These are phyloP conservation scores for Metschnikowia continentalis DNA, from an alignment of 805 yeast genomes.

Conservation along the genomic window DNA sequence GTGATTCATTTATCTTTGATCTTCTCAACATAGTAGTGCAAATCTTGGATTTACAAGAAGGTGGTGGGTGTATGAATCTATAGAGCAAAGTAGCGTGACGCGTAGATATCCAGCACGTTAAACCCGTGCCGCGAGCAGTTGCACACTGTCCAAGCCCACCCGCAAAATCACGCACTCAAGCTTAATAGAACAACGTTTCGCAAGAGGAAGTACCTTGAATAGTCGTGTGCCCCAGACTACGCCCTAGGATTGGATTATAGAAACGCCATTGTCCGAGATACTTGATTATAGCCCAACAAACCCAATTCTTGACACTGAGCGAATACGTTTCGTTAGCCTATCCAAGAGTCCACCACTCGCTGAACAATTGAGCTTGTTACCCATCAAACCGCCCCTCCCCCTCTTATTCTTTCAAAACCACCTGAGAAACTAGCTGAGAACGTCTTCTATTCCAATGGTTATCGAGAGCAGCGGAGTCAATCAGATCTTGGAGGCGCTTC, in stretches of 20 bases:
- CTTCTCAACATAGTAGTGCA: not conserved
- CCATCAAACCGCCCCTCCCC: not conserved
- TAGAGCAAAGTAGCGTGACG: not conserved
- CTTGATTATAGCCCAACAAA: not conserved
- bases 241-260: not conserved
- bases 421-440: no score
- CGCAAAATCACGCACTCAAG: slow-evolving; percentile 2
- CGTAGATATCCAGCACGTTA: not conserved
- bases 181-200: not conserved
- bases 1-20: no score
- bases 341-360: not conserved
- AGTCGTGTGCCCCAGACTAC: not conserved
- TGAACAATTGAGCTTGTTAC: not conserved
- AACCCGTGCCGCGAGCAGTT: slow-evolving; percentile 6
- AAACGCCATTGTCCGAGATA: not conserved
- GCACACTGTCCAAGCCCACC: slow-evolving; percentile 2
- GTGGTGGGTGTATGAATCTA: not conserved
- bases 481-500: slow-evolving; percentile 76
- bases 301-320: not conserved
- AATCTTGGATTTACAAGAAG: not conserved
- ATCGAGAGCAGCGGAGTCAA: slow-evolving; percentile 68
- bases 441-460: slow-evolving; percentile 14
- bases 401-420: not conserved
- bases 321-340: not conserved
- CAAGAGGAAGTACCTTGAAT: not conserved